Base-by-base conservation (phyloP, 2,329 filamentous ascomycete species). In the Claviceps sp. region DNA sequence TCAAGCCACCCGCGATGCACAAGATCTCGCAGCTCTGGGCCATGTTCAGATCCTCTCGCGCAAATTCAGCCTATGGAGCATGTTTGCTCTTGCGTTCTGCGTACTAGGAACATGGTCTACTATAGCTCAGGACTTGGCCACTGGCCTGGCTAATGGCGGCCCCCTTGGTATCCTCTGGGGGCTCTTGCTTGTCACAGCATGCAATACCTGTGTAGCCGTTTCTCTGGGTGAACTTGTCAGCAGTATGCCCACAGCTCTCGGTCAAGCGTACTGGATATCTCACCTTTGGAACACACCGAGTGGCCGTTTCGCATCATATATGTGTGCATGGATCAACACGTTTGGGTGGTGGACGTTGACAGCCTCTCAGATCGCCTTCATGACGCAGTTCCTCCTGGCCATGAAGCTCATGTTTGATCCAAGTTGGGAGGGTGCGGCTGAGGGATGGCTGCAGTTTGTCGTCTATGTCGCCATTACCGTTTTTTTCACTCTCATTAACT, bases 301-400 rank as follows among this genome's bases (percentile, higher is more conserved):
- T 1, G 77, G 76, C 1, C 69, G 77, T 1, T 76, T 78, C 54
- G 58, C 63, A 4, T 77, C 74, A 1, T 80, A 80, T 57, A 69
- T 80, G 63, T 78, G 75, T 55, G 77, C 77, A 2, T 80, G 76
- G 75, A 77, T 79, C 58, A 80, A 80, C 61, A 77, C 72, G 0
- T 79, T 79, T 53, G 77, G 77, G 13, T 80, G 77, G 77, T 78
- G 75, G 69, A 73, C 75, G 0, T 61, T 80, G 52, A 74, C 73
- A 0, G 77, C 77, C 0, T 78, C 74, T 1, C 73, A 77, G 53
- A 68, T 74, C 23, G 76, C 75, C 13, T 80, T 80, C 58, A 79
- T 80, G 75, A 73, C 74, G 3, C 69, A 78, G 56, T 78, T 80
- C 48, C 65, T 79, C 51, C 64, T 80, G 5, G 71, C 73, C n/a